Evolutionary conservation across 192 early-diverging fungal species (phyloP), one percentile per base, ranked within the genome.

Genomic region (Thamnidium elegans): DNA sequence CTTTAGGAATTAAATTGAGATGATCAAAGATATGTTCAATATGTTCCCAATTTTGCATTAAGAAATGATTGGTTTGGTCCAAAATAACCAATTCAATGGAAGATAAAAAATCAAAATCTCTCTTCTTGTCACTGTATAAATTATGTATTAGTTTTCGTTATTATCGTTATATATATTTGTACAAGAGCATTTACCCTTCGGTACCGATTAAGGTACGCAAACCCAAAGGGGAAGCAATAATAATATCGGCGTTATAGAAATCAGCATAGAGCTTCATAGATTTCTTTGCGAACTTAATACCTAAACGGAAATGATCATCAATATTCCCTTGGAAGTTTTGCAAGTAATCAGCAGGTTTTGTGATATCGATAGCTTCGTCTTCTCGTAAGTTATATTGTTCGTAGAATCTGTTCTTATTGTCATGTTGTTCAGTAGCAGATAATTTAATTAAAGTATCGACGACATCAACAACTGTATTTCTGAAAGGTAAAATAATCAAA

Each of bases 31-130:
- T 73, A 58, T 91, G 88, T 81, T 82, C 70, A 42, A 97, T 77
- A 65, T 99, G 95, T 63, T 99, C 96, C 95, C 95, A 99, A 82
- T 98, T 99, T 68, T 99, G 97, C 95, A 96, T 98, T 65, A 95
- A 69, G 63, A 98, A 77, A 47, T 89, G 80, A 46, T 96, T 89
- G 39, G 89, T 82, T 65, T 90, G 87, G 72, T 98, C 95, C 11
- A 96, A 65, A 56, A 99, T 87, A 1, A 95, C 75, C 21, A 97
- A 63, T 64, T 99, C 95, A 45, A 99, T 91, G 0, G 93, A 95
- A 8, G 94, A 90, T 44, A 99, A 74, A 72, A 90, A 98, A 74
- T 99, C 97, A 72, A 85, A 92, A 55, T 98, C 96, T 34, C 84
- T 74, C 68, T 94, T 92, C 79, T 91, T 91, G 51, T 94, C 94